Percentiles rank a stretch among this genome's conserved stretches.
Conservation (phyloP, 2,329 filamentous ascomycete genomes). For the Aspergillus brasiliensis region DNA sequence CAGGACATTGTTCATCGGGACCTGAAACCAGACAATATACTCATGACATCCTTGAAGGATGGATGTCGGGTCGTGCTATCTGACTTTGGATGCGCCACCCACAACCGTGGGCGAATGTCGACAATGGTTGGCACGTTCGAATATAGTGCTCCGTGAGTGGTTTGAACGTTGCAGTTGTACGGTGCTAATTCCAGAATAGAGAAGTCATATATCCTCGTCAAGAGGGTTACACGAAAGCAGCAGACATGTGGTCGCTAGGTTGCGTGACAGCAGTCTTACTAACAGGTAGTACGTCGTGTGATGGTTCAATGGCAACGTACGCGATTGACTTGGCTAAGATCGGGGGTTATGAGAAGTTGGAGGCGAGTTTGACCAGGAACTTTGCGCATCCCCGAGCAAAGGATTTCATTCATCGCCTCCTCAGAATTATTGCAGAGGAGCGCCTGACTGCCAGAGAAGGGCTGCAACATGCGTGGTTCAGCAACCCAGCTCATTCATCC, state of each 20-base stretch:
- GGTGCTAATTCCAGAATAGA: slow-evolving; percentile 18
- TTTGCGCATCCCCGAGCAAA: slow-evolving; percentile 48
- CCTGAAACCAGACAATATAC: slow-evolving; percentile 65
- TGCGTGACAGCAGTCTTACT: slow-evolving; percentile 56
- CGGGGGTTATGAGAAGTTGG: slow-evolving; percentile 50
- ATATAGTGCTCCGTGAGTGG: slow-evolving; percentile 60
- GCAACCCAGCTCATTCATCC: slow-evolving; percentile 49
- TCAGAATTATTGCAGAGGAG: slow-evolving; percentile 52
- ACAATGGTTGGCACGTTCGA: slow-evolving; percentile 58
- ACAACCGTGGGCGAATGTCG: slow-evolving; percentile 50
- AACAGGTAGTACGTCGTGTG: slow-evolving; percentile 53
- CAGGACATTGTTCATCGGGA: slow-evolving; percentile 62
- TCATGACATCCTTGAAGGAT: slow-evolving; percentile 57
- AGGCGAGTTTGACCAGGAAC: slow-evolving; percentile 48
- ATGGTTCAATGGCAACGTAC: slow-evolving; percentile 31
- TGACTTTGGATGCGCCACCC: slow-evolving; percentile 61
- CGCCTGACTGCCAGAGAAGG: slow-evolving; percentile 59
- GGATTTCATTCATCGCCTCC: slow-evolving; percentile 56
- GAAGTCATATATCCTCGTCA: slow-evolving; percentile 25
- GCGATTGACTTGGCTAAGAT: slow-evolving; percentile 35
- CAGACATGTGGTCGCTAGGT: slow-evolving; percentile 67
- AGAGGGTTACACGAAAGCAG: slow-evolving; percentile 57
- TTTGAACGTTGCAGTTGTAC: not conserved
- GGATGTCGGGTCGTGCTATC: slow-evolving; percentile 59
- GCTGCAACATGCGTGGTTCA: slow-evolving; percentile 59